These are phyloP conservation scores for Trichosanthes cucumerina DNA, from an alignment of 306 rosid species.

Conservation along the genomic window DNA sequence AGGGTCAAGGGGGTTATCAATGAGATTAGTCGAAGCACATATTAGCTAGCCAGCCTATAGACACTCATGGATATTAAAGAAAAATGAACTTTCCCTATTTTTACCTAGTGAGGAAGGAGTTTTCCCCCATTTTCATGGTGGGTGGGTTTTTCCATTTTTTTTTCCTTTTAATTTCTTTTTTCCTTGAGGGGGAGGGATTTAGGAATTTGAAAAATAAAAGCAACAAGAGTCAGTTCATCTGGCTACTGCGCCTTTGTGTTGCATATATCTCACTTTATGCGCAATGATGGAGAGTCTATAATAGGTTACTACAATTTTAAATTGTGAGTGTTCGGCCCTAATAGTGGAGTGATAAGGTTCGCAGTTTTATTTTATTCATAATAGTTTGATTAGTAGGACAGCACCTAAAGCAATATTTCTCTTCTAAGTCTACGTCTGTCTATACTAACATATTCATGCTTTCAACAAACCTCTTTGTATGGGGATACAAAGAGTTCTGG, in stretches of 20 bases:
- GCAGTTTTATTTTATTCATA: background rate
- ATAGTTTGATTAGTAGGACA: background rate
- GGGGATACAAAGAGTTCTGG: slow-evolving; percentile 59
- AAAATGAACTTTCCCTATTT: background rate
- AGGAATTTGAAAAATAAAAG: background rate
- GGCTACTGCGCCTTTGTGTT: background rate
- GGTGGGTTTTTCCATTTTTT: background rate
- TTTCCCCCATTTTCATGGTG: background rate
- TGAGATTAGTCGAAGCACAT: background rate
- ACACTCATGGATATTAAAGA: background rate
- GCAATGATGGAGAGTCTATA: background rate
- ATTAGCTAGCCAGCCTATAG: background rate
- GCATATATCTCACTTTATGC: background rate
- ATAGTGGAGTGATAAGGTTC: background rate
- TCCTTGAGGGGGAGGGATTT: background rate
- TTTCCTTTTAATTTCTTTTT: background rate
- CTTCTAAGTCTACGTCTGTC: background rate
- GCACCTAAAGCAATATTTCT: background rate
- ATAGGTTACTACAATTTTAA: background rate
- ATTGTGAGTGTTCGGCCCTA: background rate
- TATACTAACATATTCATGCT: background rate
- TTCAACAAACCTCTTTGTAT: slow-evolving; percentile 3
- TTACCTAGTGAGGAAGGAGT: background rate
- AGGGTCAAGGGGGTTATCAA: too few species aligned
- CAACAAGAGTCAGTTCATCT: background rate